These are phyloP conservation scores for Asterochloris sp. DNA, from an alignment of 139 green algal species.

Conservation along the genomic window DNA sequence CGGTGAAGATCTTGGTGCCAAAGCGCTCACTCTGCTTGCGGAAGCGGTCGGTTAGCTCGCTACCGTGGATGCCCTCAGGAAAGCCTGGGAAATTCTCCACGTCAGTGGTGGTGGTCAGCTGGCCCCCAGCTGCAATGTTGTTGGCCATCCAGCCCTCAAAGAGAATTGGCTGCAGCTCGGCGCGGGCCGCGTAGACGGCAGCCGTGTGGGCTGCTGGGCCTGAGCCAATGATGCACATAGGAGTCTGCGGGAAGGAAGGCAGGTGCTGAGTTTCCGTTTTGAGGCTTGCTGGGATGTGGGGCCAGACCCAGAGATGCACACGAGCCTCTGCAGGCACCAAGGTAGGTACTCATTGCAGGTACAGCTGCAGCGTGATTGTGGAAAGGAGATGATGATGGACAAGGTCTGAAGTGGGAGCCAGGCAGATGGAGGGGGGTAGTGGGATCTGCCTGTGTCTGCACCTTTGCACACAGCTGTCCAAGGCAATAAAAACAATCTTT, in stretches of 20 bases:
- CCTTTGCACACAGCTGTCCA: too few species aligned
- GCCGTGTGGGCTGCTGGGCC: slow-evolving; percentile 87
- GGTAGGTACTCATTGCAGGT: too few species aligned
- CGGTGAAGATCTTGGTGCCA: slow-evolving; percentile 66
- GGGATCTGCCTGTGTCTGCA: too few species aligned
- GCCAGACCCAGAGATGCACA: too few species aligned
- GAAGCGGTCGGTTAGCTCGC: slow-evolving; percentile 71
- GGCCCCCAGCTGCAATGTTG: slow-evolving; percentile 85
- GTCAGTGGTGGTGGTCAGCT: slow-evolving; percentile 96
- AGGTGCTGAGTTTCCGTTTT: too few species aligned
- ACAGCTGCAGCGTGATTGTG: too few species aligned
- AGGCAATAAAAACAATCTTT: too few species aligned
- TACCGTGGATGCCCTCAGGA: slow-evolving; percentile 90
- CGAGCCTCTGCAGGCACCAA: too few species aligned
- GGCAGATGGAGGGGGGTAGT: too few species aligned
- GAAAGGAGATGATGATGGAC: too few species aligned
- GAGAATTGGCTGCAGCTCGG: slow-evolving; percentile 77
- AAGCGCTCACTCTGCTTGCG: slow-evolving; percentile 62
- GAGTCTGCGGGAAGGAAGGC: slow-evolving; percentile 30
- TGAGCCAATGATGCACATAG: slow-evolving; percentile 79
- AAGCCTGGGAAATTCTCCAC: slow-evolving; percentile 97
- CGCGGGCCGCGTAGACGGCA: slow-evolving; percentile 54
- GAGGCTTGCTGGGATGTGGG: too few species aligned
- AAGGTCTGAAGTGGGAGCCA: too few species aligned
- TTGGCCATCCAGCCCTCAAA: slow-evolving; percentile 88